phyloP scores from a whole-genome alignment of 2,329 filamentous ascomycete species.

The Penicillium sp. region DNA sequence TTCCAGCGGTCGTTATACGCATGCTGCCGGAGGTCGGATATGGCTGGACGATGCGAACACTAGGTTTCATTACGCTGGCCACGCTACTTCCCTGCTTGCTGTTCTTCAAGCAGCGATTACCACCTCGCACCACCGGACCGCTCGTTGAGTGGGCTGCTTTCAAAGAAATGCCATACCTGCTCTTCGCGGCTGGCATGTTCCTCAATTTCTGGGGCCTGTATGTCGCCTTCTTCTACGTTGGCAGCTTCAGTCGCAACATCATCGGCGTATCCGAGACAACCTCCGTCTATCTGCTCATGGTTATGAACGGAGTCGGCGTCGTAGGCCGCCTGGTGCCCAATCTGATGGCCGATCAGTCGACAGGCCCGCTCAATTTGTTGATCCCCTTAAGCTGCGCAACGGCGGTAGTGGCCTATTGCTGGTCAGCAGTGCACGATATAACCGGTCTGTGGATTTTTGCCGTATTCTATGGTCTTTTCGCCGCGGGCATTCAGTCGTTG shows the following conservation, averaged over 20 bases:
- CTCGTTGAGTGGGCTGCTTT: slow-evolving; percentile 51
- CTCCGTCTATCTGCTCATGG: slow-evolving; percentile 57
- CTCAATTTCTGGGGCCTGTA: slow-evolving; percentile 51
- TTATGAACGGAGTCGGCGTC: slow-evolving; percentile 60
- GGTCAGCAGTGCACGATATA: slow-evolving; percentile 53
- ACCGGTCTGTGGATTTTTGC: slow-evolving; percentile 58
- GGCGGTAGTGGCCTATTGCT: slow-evolving; percentile 47
- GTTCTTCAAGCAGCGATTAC: slow-evolving; percentile 48
- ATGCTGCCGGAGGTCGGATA: slow-evolving; percentile 58
- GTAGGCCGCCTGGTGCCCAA: slow-evolving; percentile 56
- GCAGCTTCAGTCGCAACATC: slow-evolving; percentile 38
- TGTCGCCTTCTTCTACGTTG: slow-evolving; percentile 49
- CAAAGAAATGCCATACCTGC: slow-evolving; percentile 46
- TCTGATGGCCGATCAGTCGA: slow-evolving; percentile 52
- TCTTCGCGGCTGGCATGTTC: slow-evolving; percentile 42
- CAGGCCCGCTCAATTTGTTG: slow-evolving; percentile 59
- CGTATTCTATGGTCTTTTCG: slow-evolving; percentile 59
- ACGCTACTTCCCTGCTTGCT: slow-evolving; percentile 40
- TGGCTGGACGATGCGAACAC: slow-evolving; percentile 58
- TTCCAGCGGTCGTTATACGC: slow-evolving; percentile 54
- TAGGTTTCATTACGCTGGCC: slow-evolving; percentile 56
- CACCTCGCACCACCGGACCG: slow-evolving; percentile 47
- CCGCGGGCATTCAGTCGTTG: slow-evolving; percentile 59
- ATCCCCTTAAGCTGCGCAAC: slow-evolving; percentile 47
- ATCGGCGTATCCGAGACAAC: slow-evolving; percentile 40